Base-by-base conservation (phyloP, 345 rosid species). In the Gossypium mustelinum region DNA sequence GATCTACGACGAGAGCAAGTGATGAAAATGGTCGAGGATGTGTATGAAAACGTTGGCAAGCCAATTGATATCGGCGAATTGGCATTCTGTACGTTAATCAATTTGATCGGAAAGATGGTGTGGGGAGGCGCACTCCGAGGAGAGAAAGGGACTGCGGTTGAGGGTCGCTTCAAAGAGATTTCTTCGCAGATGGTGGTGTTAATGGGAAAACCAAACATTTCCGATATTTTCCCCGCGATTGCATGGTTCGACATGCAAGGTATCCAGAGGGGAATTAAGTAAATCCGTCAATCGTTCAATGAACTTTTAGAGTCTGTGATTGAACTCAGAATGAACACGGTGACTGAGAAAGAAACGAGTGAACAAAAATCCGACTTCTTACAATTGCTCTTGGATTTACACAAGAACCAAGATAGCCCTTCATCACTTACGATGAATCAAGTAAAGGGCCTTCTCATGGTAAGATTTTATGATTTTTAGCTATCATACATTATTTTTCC, bases 361-460 rank as follows among this genome's bases (percentile, higher is more conserved):
- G 70, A 4, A 3, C 3, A 11, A 17, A 77, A 76, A 22, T 11
- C 8, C 4, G 81, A 79, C 62, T 79, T 84, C 22, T 47, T 84
- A 81, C 82, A 75, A 22, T 14, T 79, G 24, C 73, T 86, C 14
- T 65, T 82, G 75, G 79, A 82, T 10, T 44, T 44, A 22, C 65
- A 61, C 11, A 54, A 10, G 54, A 75, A 45, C 8, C 69, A 61
- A 39, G 80, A 75, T n/a, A 22, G 54, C 5, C 81, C 25, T 34
- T 69, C 51, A 9, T 75, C 85, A 1, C 73, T 81, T 14, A 61
- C 77, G 2, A 58, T 7, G 20, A 29, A 34, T 47, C 73, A 85
- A 17, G 22, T 85, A 60, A 87, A 87, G 76, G 84, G 75, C 27
- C 4, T 80, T 64, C 58, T 87, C 3, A 8, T 63, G 81, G 90